Evolutionary conservation across 345 rosid genomes (phyloP), one percentile per base, ranked within the genome.

Genomic region (Brassica incana): DNA sequence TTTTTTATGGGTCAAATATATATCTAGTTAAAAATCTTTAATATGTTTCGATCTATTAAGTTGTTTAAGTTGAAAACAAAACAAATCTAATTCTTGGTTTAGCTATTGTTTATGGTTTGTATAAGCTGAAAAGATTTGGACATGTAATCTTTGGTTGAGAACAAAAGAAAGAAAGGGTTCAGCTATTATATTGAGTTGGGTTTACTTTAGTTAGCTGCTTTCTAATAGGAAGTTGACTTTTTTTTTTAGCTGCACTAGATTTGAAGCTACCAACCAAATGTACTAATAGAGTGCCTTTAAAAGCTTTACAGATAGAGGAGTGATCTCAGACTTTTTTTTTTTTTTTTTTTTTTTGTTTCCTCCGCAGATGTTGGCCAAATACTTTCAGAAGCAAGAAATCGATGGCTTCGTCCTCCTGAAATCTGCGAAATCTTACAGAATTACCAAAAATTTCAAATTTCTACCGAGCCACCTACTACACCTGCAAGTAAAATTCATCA

Each of bases 341-440:
- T 50, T 50, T 25, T 32, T 70, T 2, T 60, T 7, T 27, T 61
- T 27, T 50, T 50, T 50, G 5, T 16, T 5, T 48, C 56, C 16
- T 63, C 7, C 18, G 33, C 90, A 92, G 98, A 90, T 85, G 90
- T 95, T 69, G 83, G 82, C 74, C 98, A 90, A 69, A 80, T 95
- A 84, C 89, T 91, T n/a, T 4, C 80, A 48, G 98, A 95, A 82
- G 99, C 99, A 18, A 89, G 92, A 8, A 80, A 87, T 76, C 85
- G 99, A 78, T 95, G 99, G 99, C 86, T 95, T 48, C 89, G 99
- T 7, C 97, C 99, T 12, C 90, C 94, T 72, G 99, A 95, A 85
- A 93, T 95, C 58, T 90, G 97, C 82, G 94, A 95, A 86, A 91
- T 95, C 76, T 89, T 95, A 73, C 84, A 80, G 76, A 91, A 89